Evolutionary conservation across 2,329 filamentous ascomycete genomes (phyloP), one percentile per base, ranked within the genome.

Genomic region (Clarireedia monteithiana): DNA sequence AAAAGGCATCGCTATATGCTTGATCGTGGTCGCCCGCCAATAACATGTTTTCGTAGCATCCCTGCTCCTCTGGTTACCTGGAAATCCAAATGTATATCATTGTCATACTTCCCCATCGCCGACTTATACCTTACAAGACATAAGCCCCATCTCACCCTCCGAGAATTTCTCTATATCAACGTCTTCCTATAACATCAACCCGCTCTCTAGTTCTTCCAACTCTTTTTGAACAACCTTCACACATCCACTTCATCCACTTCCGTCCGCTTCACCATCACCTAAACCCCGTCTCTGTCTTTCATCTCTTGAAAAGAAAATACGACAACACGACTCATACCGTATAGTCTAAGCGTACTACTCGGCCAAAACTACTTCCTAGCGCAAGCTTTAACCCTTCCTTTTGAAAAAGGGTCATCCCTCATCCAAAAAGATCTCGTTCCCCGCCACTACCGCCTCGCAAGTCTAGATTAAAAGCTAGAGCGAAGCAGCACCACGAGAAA

Each of bases 91-190:
- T 50, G 47, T 55, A 55, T 55, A 55, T 55, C 48, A 51, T 46
- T 56, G 53, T 56, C 53, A 51, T 56, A 56, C 55, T 34, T 51
- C 50, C 49, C 27, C 44, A 52, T 53, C 55, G 48, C 55, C 55
- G 49, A 56, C 48, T 56, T 56, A 46, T 47, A 27, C 26, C 34
- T 47, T 56, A 30, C 40, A 46, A 47, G 44, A 52, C 49, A 56
- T 48, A 56, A 56, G 55, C 55, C 55, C 42, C 49, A 53, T 56
- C n/a, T 40, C 24, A 20, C 44, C 24, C 34, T 42, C 55, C 49
- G 44, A 53, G 48, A 40, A 34, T 38, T 48, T 38, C 38, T 42
- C 36, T n/a, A 50, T 55, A 44, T 44, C 46, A 55, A 55, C 24
- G 50, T 44, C 53, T 50, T 55, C 39, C 44, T 50, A 50, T 44